Evolutionary conservation across 768 basidiomycete species (phyloP).

Genomic region (Coprinellus micaceus): DNA sequence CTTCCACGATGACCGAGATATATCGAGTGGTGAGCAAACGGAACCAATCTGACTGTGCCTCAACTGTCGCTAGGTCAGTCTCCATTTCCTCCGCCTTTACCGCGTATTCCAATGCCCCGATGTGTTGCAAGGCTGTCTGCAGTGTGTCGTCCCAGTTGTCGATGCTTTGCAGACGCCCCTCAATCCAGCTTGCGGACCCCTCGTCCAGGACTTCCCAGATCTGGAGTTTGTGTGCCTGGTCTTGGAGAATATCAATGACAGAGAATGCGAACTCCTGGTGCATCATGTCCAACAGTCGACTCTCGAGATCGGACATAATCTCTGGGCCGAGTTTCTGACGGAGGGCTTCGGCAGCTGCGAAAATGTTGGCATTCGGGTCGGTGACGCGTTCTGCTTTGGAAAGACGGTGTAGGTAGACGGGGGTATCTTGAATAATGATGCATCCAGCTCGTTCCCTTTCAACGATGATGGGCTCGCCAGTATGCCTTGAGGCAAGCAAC

Average conservation of each 20-base stretch:
- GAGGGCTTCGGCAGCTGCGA: constrained; percentile 62
- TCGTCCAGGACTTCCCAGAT: constrained; percentile 59
- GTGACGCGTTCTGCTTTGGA: constrained; percentile 39
- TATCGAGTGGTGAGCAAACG: constrained; percentile 63
- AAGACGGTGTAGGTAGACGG: constrained; percentile 53
- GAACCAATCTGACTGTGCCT: constrained; percentile 58
- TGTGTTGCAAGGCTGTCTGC: constrained; percentile 61
- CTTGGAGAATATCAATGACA: constrained; percentile 68
- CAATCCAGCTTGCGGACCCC: constrained; percentile 57
- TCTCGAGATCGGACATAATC: constrained; percentile 54
- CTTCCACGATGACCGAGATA: constrained; percentile 56
- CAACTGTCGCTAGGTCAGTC: constrained; percentile 49
- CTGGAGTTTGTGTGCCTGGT: constrained; percentile 52
- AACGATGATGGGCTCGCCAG: constrained; percentile 54
- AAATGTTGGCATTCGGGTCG: constrained; percentile 52
- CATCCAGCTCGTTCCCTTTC: constrained; percentile 76
- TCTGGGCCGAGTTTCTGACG: constrained; percentile 58
- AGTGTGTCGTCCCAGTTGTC: constrained; percentile 51
- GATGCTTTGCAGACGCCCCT: constrained; percentile 54
- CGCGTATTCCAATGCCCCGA: constrained; percentile 66
- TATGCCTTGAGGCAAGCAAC: constrained; percentile 48
- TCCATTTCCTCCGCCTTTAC: constrained; percentile 79
- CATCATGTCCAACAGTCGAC: constrained; percentile 55
- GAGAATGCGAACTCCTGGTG: constrained; percentile 79
- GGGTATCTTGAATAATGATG: constrained; percentile 62